phyloP scores from a whole-genome alignment of 1,139 yeast species.

The Suhomyces ambrosiae region DNA sequence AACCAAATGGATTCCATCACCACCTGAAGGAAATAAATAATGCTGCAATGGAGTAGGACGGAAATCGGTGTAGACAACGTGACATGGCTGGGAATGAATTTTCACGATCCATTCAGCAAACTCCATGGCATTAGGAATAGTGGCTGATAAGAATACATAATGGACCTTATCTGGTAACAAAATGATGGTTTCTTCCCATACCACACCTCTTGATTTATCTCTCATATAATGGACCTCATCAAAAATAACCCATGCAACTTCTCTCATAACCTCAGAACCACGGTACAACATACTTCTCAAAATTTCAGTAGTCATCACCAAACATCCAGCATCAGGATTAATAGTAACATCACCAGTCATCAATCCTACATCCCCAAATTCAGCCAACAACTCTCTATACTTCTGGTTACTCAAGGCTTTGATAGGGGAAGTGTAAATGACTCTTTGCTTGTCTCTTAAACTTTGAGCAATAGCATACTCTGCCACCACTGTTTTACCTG shows the following conservation, averaged over 20 bases:
- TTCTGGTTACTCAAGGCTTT: conserved; percentile 96
- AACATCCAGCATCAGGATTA: conserved; percentile 94
- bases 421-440: conserved; percentile 95
- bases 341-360: conserved; percentile 98
- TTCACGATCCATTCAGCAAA: conserved; percentile 98
- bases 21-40: conserved; percentile 94
- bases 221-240: conserved; percentile 97
- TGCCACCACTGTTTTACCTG: conserved; percentile 98
- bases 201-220: conserved; percentile 96
- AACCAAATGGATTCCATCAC: conserved; percentile 95
- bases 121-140: conserved; percentile 97
- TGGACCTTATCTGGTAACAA: conserved; percentile 93
- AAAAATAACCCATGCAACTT: conserved; percentile 94
- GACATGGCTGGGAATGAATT: conserved; percentile 95
- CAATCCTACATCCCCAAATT: conserved; percentile 94
- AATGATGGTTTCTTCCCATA: conserved; percentile 98
- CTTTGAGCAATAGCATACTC: conserved; percentile 98
- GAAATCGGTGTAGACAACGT: conserved; percentile 97
- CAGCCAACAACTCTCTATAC: conserved; percentile 87
- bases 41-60: conserved; percentile 98
- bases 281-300: conserved; percentile 88
- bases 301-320: conserved; percentile 98
- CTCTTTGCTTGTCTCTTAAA: conserved; percentile 85
- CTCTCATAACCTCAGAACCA: conserved; percentile 94
- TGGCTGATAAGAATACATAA: conserved; percentile 86